Percentiles rank a stretch among this genome's conserved stretches.
Evolutionary conservation across 23 red algal species (phyloP).

Genomic region (Pyropia haitanensis): DNA sequence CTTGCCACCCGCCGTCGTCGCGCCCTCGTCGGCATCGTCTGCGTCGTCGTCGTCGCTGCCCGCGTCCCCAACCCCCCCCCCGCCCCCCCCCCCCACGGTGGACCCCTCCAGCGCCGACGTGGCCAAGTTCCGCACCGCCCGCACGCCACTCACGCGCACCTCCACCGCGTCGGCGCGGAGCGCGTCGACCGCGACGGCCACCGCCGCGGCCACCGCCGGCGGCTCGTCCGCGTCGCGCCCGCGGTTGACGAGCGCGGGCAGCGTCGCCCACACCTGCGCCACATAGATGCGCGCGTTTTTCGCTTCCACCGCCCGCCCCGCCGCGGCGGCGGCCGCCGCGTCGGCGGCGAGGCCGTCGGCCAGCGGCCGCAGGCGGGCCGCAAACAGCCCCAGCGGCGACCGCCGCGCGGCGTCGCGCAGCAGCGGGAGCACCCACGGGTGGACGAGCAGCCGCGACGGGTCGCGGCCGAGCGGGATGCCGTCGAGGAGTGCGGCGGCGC

Average conservation of each 20-base stretch:
- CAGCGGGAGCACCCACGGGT: slow-evolving; percentile 46
- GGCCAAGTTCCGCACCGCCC: slow-evolving; percentile 30
- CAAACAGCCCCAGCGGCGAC: slow-evolving; percentile 28
- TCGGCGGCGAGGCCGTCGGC: slow-evolving; percentile 13
- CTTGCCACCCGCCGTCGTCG: too few species aligned
- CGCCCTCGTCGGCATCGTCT: too few species aligned
- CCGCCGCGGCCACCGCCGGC: slow-evolving; percentile 10
- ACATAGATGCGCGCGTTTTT: slow-evolving; percentile 40
- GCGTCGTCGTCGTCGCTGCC: too few species aligned
- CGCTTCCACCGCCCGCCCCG: slow-evolving; percentile 36
- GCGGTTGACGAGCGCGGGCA: slow-evolving; percentile 33
- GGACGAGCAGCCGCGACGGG: slow-evolving; percentile 24
- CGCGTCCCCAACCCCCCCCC: too few species aligned
- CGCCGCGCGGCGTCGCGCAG: slow-evolving; percentile 29
- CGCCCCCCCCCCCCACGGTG: too few species aligned
- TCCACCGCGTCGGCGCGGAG: slow-evolving; percentile 4
- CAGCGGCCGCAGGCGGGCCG: slow-evolving; percentile 11
- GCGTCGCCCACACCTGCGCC: slow-evolving; percentile 35
- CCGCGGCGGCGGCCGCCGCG: slow-evolving; percentile 1
- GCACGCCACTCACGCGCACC: slow-evolving; percentile 18
- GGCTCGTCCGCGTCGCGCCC: slow-evolving; percentile 30
- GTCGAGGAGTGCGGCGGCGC: slow-evolving; percentile 10
- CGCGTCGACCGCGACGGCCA: slow-evolving; percentile 31
- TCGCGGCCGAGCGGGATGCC: slow-evolving; percentile 19
- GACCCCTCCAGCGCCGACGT: slow-evolving; percentile 12